These are phyloP conservation scores for Microthlaspi erraticum DNA, from an alignment of 345 rosid species.

Conservation along the genomic window DNA sequence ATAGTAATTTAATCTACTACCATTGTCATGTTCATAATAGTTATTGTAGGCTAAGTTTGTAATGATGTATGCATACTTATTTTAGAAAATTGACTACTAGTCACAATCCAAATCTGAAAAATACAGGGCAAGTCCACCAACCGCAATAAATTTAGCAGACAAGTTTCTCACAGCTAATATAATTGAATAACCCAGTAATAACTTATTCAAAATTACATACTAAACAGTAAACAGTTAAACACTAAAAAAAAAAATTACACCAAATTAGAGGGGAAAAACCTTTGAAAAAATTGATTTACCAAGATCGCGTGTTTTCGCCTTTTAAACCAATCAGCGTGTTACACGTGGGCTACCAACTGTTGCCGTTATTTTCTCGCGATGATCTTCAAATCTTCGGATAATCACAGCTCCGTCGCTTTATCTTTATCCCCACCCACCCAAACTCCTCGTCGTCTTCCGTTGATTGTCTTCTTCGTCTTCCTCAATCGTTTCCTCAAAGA, in stretches of 20 bases:
- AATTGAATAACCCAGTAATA: neutral
- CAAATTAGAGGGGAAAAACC: neutral
- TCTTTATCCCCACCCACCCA: conserved; percentile 17
- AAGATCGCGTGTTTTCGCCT: conserved; percentile 3
- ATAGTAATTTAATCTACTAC: no score
- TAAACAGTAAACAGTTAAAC: no score
- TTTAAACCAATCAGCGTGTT: neutral
- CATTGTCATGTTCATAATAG: no score
- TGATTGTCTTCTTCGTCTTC: conserved; percentile 34
- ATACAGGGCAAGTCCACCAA: neutral
- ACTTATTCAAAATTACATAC: neutral
- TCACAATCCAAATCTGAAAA: conserved; percentile 1
- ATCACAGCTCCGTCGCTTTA: conserved; percentile 41
- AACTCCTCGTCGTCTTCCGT: conserved; percentile 22
- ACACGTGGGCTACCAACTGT: conserved; percentile 32
- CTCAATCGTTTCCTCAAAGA: conserved; percentile 10
- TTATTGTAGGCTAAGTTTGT: neutral
- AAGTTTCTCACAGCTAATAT: neutral
- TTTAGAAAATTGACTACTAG: neutral
- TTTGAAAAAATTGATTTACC: neutral
- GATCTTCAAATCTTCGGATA: neutral
- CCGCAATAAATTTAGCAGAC: neutral
- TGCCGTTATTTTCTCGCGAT: conserved; percentile 39
- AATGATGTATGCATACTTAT: neutral
- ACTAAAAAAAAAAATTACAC: neutral